These are phyloP conservation scores for Geotrichum candidum DNA, from an alignment of 1,139 yeast genomes.

Conservation along the genomic window DNA sequence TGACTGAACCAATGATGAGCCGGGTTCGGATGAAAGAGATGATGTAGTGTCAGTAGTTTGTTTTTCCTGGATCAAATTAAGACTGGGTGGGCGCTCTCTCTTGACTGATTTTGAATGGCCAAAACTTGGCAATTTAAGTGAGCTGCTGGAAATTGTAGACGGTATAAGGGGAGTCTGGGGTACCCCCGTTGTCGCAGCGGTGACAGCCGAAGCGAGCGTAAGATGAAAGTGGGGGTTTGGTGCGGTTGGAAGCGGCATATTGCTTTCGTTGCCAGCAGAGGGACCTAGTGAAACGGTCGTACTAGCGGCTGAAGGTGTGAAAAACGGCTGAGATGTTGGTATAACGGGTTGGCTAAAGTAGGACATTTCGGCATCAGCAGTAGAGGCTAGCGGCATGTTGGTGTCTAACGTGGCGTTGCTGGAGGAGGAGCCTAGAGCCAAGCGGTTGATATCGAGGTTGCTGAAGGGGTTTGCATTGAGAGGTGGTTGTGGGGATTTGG, in stretches of 20 bases:
- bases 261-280: neutral
- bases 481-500: neutral
- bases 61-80: neutral
- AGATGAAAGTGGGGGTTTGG: constrained; percentile 6
- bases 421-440: neutral
- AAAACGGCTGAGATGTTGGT: neutral
- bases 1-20: neutral
- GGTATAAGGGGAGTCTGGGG: constrained; percentile 7
- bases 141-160: constrained; percentile 1
- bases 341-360: neutral
- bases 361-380: neutral
- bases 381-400: neutral
- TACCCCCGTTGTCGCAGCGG: neutral
- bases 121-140: constrained; percentile 8
- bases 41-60: neutral
- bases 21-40: neutral
- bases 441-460: neutral
- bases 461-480: neutral
- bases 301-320: neutral
- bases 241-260: neutral
- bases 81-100: neutral
- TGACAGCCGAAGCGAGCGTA: neutral
- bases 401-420: neutral
- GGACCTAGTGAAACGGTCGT: neutral
- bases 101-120: neutral